Evolutionary conservation across 2,329 filamentous ascomycete genomes (phyloP).

Genomic region (Rhynchosporium agropyri): DNA sequence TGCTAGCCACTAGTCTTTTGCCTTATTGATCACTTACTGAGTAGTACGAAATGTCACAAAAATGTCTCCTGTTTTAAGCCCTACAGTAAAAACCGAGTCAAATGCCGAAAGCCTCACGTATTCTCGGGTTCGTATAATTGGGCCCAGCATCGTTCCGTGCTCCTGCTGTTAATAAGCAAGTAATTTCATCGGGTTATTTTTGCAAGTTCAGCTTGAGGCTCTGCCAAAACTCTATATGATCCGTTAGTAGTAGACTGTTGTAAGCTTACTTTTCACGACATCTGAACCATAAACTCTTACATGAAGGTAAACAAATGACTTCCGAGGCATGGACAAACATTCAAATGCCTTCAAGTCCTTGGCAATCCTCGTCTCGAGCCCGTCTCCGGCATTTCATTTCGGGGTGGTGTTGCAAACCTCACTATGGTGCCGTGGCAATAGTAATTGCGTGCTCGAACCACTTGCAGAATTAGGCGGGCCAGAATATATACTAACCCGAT

Average conservation of each 20-base stretch:
- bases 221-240: too few relatives aligned
- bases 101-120: neutral
- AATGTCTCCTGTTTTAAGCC: neutral
- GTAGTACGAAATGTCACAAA: neutral
- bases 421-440: slow-evolving; percentile 13
- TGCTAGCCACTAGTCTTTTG: neutral
- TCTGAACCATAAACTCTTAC: too few relatives aligned
- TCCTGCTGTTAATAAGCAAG: neutral
- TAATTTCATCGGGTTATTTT: neutral
- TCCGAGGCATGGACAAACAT: neutral
- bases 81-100: neutral
- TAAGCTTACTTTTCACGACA: too few relatives aligned
- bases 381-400: neutral
- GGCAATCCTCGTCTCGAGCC: neutral
- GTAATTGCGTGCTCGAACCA: slow-evolving; percentile 33
- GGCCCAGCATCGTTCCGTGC: neutral
- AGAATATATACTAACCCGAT: neutral
- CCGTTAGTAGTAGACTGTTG: too few relatives aligned
- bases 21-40: neutral
- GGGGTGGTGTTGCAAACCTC: slow-evolving; percentile 7
- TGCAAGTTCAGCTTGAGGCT: neutral
- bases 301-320: neutral
- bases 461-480: neutral
- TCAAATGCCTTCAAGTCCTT: slow-evolving; percentile 4
- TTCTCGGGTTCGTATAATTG: neutral